phyloP scores from a whole-genome alignment of 2,329 filamentous ascomycete species.

The Talaromyces rugulosus region DNA sequence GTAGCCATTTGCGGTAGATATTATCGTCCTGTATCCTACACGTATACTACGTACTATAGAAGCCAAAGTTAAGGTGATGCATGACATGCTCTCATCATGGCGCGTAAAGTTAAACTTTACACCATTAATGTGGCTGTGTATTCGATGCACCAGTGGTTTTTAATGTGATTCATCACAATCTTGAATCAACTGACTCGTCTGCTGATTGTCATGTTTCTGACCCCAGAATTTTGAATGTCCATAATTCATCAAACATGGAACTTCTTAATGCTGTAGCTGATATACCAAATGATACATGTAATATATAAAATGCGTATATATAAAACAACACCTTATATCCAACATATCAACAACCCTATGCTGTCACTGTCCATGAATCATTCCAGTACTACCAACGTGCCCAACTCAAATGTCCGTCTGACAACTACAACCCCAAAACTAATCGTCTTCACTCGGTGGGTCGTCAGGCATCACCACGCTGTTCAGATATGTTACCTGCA shows the following conservation, averaged over 20 bases:
- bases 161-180: background rate
- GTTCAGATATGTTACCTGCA: slow-evolving; percentile 67
- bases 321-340: background rate
- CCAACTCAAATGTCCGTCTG: background rate
- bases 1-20: background rate
- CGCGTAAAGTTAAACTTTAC: background rate
- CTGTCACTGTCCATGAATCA: background rate
- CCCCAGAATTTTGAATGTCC: background rate
- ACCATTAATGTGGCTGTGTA: background rate
- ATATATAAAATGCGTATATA: background rate
- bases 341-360: background rate
- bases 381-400: background rate
- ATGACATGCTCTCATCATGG: background rate
- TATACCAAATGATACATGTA: no score
- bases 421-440: background rate
- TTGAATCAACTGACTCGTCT: background rate
- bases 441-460: slow-evolving; percentile 6
- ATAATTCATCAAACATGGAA: background rate
- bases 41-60: background rate
- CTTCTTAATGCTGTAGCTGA: no score
- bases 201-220: background rate
- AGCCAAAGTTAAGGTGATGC: background rate
- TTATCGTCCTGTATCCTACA: background rate
- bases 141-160: background rate
- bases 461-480: slow-evolving; percentile 67